phyloP scores from a whole-genome alignment of 345 rosid species.

The Linum lewisii region DNA sequence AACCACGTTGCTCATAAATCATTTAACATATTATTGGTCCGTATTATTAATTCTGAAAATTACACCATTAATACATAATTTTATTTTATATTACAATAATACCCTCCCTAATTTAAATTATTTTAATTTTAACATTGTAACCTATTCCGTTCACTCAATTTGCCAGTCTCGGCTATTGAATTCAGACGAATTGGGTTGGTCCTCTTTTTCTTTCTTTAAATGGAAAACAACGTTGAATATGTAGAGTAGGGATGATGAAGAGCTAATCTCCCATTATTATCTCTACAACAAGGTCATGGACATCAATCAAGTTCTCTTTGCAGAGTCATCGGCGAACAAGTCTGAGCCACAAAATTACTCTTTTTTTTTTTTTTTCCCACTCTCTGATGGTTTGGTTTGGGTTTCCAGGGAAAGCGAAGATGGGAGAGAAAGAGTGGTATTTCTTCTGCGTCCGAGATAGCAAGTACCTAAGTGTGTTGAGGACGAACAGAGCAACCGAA shows the following conservation, averaged over 20 bases:
- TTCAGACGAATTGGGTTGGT: background rate
- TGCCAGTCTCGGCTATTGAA: too few species aligned
- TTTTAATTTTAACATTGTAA: too few species aligned
- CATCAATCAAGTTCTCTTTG: background rate
- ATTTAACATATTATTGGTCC: too few species aligned
- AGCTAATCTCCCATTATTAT: constrained; percentile 3
- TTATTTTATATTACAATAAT: too few species aligned
- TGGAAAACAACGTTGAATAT: background rate
- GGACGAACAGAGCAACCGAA: constrained; percentile 5
- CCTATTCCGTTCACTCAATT: too few species aligned
- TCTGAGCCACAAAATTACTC: background rate
- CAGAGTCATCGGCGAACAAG: constrained; percentile 1
- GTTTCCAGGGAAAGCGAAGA: background rate
- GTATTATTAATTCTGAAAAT: too few species aligned
- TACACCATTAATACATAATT: too few species aligned
- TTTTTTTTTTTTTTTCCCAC: background rate
- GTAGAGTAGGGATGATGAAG: background rate
- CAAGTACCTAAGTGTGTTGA: constrained; percentile 1
- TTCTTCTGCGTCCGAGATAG: constrained; percentile 3
- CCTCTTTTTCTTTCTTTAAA: background rate
- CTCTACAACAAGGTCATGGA: background rate
- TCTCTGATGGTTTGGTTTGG: too few species aligned
- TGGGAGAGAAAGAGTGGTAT: constrained; percentile 6
- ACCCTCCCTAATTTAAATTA: too few species aligned
- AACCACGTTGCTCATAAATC: too few species aligned